A percentile compares a stretch with the other conserved stretches of the same genome.
phyloP scores from a whole-genome alignment of 2,329 filamentous ascomycete species.

The Colletotrichum sp. region DNA sequence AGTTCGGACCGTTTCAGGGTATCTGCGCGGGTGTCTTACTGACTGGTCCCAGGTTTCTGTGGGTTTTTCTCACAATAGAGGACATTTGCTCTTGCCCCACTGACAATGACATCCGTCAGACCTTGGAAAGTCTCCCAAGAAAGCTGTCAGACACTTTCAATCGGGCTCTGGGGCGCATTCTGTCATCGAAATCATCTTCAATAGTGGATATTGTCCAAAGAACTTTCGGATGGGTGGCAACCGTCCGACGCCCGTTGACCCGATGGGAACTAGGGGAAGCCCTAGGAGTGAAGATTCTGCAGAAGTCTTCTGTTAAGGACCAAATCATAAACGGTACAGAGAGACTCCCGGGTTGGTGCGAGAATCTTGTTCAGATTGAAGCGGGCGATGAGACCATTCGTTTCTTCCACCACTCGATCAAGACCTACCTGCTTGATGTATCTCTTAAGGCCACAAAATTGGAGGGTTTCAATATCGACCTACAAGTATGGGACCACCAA shows the following conservation, averaged over 20 bases:
- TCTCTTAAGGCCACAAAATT: too few relatives aligned
- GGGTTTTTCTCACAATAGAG: rapidly evolving
- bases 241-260: rapidly evolving
- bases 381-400: rapidly evolving
- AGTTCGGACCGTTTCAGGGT: too few relatives aligned
- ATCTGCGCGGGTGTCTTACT: too few relatives aligned
- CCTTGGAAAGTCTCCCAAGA: rapidly evolving
- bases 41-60: background rate
- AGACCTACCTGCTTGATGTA: too few relatives aligned
- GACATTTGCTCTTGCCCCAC: rapidly evolving
- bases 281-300: background rate
- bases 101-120: rapidly evolving
- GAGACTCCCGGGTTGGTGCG: rapidly evolving
- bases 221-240: rapidly evolving
- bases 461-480: too few relatives aligned
- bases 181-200: rapidly evolving
- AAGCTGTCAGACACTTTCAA: rapidly evolving
- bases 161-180: rapidly evolving
- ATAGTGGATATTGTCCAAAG: rapidly evolving
- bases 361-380: rapidly evolving
- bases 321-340: background rate
- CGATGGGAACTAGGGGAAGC: rapidly evolving
- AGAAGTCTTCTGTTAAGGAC: rapidly evolving
- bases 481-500: rapidly evolving
- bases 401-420: background rate